A percentile compares a stretch with the other conserved stretches of the same genome.
phyloP scores from a whole-genome alignment of 306 rosid genomes.

The Amphicarpaea edgeworthii region DNA sequence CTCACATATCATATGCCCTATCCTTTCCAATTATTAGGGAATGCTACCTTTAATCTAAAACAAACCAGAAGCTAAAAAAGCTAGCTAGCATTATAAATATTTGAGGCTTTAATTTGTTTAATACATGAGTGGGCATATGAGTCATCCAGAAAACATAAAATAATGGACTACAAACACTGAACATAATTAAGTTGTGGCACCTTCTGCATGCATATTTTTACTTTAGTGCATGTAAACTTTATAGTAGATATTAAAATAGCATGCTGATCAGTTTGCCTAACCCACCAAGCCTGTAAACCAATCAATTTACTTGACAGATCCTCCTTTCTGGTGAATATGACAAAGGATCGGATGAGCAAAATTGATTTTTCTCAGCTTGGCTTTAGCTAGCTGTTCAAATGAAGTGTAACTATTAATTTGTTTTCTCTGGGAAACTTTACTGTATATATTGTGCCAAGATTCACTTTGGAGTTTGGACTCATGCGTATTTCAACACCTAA shows the following conservation, averaged over 20 bases:
- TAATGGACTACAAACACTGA: slow-evolving; percentile 14
- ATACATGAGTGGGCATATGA: background rate
- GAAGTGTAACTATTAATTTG: slow-evolving; percentile 6
- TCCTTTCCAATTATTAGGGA: slow-evolving; percentile 4
- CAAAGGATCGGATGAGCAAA: background rate
- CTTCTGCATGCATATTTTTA: slow-evolving; percentile 19
- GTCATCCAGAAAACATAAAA: background rate
- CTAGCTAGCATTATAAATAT: background rate
- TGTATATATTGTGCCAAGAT: background rate
- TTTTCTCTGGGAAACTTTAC: slow-evolving; percentile 16
- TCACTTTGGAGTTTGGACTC: slow-evolving; percentile 42
- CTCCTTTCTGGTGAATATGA: slow-evolving; percentile 35
- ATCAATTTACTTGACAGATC: slow-evolving; percentile 5
- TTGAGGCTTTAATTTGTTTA: background rate
- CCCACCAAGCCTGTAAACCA: slow-evolving; percentile 31
- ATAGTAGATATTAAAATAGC: background rate
- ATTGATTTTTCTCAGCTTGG: background rate
- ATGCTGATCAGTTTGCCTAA: slow-evolving; percentile 36
- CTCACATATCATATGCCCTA: no score
- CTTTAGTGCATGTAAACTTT: slow-evolving; percentile 6
- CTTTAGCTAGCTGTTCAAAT: background rate
- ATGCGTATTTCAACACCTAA: slow-evolving; percentile 35
- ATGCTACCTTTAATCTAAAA: slow-evolving; percentile 2
- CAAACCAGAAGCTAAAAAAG: background rate
- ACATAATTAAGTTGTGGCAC: background rate